Base-by-base conservation (phyloP, 805 yeast genomes). In the Lipomyces lipofer region DNA sequence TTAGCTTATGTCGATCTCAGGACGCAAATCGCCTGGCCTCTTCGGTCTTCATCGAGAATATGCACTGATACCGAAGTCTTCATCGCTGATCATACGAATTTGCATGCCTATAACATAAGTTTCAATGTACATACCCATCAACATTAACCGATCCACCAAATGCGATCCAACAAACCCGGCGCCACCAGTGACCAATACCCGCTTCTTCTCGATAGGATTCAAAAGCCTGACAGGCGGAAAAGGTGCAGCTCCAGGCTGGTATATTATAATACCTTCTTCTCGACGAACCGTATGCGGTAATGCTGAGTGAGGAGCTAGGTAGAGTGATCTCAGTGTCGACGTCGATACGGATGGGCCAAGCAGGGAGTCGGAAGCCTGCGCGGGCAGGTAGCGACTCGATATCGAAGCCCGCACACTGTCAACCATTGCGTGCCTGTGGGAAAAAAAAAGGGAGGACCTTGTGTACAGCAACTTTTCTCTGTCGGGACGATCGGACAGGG, bases 81-180 rank as follows among this genome's bases (percentile, higher is more conserved):
- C n/a, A n/a, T n/a, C n/a, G n/a, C n/a, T n/a, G n/a, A n/a, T n/a
- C n/a, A n/a, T n/a, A n/a, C n/a, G n/a, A n/a, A n/a, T n/a, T n/a
- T n/a, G n/a, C n/a, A n/a, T n/a, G n/a, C n/a, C n/a, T n/a, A n/a
- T n/a, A n/a, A n/a, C n/a, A n/a, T n/a, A n/a, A n/a, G n/a, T n/a
- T n/a, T n/a, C n/a, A 17, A 36, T 15, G 4, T 35, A 36, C 51
- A 5, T 12, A 47, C 51, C 67, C 56, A 59, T 49, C n/a, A 64
- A 57, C 67, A 64, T 64, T 35, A 64, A 52, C 21, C 67, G 32
- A 55, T 64, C 67, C 21, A 64, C 65, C 15, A 64, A 52, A 56
- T 64, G 67, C 27, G 66, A 63, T 25, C 67, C 67, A 21, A 64
- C 67, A 43, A 64, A 64, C 13, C 67, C 67, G 12, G 67, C 67